Conservation (phyloP, 257 asterid genomes). For the Oldenlandia corymbosa region DNA sequence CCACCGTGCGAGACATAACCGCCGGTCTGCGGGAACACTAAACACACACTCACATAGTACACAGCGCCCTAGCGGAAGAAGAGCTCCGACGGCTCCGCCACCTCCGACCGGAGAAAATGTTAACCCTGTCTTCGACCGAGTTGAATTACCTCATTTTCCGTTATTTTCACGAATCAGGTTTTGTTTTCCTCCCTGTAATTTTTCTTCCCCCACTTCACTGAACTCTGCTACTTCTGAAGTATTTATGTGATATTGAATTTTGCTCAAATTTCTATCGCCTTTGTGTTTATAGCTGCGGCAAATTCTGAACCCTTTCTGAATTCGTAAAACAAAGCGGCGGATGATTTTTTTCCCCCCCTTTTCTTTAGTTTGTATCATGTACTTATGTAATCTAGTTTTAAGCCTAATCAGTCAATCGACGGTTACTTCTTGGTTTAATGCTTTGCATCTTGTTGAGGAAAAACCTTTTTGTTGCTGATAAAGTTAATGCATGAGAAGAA, state of each 20-base stretch:
- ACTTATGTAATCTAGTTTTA: not conserved
- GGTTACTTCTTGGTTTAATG: not conserved
- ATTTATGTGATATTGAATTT: not conserved
- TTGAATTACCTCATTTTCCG: conserved; percentile 85
- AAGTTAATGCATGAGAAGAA: too few relatives aligned
- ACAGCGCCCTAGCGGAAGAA: not conserved
- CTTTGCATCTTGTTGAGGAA: not conserved
- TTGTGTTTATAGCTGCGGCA: not conserved
- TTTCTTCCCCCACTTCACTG: too few relatives aligned
- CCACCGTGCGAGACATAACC: not conserved
- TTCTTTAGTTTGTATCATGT: too few relatives aligned
- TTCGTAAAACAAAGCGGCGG: not conserved
- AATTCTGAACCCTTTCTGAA: not conserved
- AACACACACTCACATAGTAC: too few relatives aligned
- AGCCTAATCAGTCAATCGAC: not conserved
- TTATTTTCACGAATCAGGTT: conserved; percentile 93
- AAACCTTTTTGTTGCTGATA: not conserved
- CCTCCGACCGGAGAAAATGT: conserved; percentile 31
- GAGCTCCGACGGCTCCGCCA: not conserved
- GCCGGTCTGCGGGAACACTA: not conserved
- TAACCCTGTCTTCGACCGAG: conserved; percentile 67
- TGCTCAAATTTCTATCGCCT: not conserved
- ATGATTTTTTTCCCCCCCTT: not conserved
- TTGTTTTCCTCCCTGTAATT: conserved; percentile 1
- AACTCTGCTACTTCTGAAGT: too few relatives aligned